A percentile compares a stretch with the other conserved stretches of the same genome.
Conservation (phyloP, 148 eudicot genomes). For the Heliamphora exappendiculata region DNA sequence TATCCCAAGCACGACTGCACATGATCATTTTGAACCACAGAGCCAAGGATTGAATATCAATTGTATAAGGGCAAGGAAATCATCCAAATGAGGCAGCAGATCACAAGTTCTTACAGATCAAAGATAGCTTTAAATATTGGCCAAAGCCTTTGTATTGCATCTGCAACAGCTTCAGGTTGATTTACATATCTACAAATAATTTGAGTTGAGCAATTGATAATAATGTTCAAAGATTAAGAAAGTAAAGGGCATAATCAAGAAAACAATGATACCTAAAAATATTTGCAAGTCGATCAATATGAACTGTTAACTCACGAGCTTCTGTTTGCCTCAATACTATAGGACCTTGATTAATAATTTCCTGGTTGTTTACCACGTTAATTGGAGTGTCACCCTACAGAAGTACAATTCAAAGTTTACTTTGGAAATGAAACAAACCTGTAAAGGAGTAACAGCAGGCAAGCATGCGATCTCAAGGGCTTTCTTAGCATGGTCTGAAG, state of each 20-base stretch:
- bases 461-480: conserved; percentile 89
- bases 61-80: neutral
- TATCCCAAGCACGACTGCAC: conserved; percentile 99
- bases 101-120: conserved; percentile 54
- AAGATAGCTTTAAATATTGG: conserved; percentile 90
- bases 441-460: conserved; percentile 85
- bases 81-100: neutral
- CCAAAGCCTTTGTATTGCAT: conserved; percentile 96
- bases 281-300: conserved; percentile 94
- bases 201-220: conserved; percentile 5
- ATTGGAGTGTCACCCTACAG: conserved; percentile 8
- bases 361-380: conserved; percentile 43
- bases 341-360: conserved; percentile 88
- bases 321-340: conserved; percentile 62
- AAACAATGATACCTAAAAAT: conserved; percentile 66
- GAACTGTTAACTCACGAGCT: conserved; percentile 92
- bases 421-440: conserved; percentile 37
- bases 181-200: conserved; percentile 61
- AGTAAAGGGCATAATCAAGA: conserved; percentile 1
- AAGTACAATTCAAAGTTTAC: conserved; percentile 1
- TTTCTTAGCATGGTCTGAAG: conserved; percentile 90
- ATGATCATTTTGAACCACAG: conserved; percentile 13
- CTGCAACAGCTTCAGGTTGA: conserved; percentile 98
- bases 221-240: conserved; percentile 6
- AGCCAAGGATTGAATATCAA: neutral